Conservation (phyloP, 2,329 filamentous ascomycete genomes). For the Ophiostoma ips region DNA sequence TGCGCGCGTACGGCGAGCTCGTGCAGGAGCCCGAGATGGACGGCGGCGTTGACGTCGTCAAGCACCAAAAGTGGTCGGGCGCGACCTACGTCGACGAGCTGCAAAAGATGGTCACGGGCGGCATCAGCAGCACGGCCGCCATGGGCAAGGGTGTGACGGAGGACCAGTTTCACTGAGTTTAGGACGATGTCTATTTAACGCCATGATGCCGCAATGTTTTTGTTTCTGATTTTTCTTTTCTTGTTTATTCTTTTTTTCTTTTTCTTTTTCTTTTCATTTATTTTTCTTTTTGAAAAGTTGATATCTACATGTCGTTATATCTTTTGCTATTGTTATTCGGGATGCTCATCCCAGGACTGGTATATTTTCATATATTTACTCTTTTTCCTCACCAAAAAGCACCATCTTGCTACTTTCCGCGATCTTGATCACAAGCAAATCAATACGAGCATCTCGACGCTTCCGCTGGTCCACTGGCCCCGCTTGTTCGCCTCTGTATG, state of each 20-base stretch:
- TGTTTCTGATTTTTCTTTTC: neutral
- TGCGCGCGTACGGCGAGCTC: constrained; percentile 93
- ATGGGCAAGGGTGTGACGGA: constrained; percentile 98
- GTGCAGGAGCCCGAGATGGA: constrained; percentile 98
- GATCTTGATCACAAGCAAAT: neutral
- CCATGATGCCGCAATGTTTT: neutral
- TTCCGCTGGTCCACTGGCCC: neutral
- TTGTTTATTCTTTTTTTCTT: neutral
- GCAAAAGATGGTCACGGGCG: constrained; percentile 93
- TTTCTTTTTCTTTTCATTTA: neutral
- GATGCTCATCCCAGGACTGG: neutral
- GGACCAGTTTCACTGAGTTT: constrained; percentile 72
- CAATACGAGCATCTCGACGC: neutral
- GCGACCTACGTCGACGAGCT: constrained; percentile 90
- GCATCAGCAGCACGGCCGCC: constrained; percentile 78
- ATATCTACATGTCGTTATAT: neutral
- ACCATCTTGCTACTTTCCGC: neutral
- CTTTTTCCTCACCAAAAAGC: neutral
- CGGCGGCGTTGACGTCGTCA: constrained; percentile 80
- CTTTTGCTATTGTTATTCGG: neutral
- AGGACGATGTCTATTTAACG: neutral
- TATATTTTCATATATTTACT: neutral
- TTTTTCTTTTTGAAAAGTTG: neutral
- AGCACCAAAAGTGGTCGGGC: constrained; percentile 97
- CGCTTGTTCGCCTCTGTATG: neutral